Evolutionary conservation across 495 filamentous ascomycete species (phyloP).

Genomic region (Trichoderma orchidacearum): DNA sequence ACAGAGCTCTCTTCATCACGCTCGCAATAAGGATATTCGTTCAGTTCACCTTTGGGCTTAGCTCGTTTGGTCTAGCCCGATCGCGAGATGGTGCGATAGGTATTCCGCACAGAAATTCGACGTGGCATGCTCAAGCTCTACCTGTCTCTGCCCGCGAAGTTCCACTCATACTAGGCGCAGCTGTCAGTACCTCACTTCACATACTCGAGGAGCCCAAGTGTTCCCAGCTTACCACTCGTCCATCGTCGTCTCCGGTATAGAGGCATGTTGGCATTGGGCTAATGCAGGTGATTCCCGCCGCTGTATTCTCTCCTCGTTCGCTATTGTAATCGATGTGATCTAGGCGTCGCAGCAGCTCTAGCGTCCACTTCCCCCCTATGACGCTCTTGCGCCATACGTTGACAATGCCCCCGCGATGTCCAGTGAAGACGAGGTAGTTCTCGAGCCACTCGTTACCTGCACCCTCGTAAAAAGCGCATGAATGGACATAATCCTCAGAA

Average conservation of each 20-base stretch:
- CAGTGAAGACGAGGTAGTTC: constrained; percentile 74
- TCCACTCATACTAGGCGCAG: constrained; percentile 66
- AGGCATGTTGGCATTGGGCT: constrained; percentile 70
- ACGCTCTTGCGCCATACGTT: constrained; percentile 53
- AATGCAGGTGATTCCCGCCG: constrained; percentile 76
- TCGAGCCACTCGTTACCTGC: constrained; percentile 86
- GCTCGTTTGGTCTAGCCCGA: not conserved
- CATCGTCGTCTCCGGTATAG: constrained; percentile 88
- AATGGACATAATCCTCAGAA: constrained; percentile 57
- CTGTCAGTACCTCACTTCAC: constrained; percentile 14
- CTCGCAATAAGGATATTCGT: not conserved
- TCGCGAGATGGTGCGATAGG: not conserved
- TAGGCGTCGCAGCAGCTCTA: constrained; percentile 55
- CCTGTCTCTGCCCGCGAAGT: constrained; percentile 56
- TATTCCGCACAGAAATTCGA: not conserved
- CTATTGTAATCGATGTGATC: constrained; percentile 67
- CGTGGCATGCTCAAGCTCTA: constrained; percentile 9
- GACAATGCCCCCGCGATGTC: constrained; percentile 70
- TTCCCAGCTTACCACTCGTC: constrained; percentile 47
- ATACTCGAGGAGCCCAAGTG: not conserved
- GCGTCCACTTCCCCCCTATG: constrained; percentile 28
- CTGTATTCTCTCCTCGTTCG: constrained; percentile 62
- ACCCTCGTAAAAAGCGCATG: constrained; percentile 90
- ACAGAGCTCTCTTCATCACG: not conserved
- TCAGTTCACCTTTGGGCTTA: not conserved